A percentile compares a stretch with the other conserved stretches of the same genome.
These are phyloP conservation scores for Ogataea naganishii DNA, from an alignment of 805 yeast species.

Conservation along the genomic window DNA sequence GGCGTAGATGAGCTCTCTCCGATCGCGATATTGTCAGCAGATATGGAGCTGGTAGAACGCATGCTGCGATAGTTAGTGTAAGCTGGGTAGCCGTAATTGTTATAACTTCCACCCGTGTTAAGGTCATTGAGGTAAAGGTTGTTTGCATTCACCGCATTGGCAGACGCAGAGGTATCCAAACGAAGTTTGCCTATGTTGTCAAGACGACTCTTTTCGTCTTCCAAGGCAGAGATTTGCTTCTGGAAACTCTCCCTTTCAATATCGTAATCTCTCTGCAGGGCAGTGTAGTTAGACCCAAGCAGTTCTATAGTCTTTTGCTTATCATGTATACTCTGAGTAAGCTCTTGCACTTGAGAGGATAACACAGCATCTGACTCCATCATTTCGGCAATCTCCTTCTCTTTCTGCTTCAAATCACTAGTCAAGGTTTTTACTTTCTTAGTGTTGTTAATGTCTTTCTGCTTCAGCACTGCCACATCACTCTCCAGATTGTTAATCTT, in stretches of 20 bases:
- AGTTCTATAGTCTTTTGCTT: constrained; percentile 10
- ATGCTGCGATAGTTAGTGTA: no score
- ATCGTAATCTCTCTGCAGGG: constrained; percentile 23
- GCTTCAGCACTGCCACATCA: constrained; percentile 31
- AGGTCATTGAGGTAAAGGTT: constrained; percentile 23
- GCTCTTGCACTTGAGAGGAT: constrained; percentile 8
- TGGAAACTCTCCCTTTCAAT: constrained; percentile 16
- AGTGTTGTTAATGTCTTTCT: constrained; percentile 19
- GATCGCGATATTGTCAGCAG: constrained; percentile 26
- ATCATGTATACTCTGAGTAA: constrained; percentile 6
- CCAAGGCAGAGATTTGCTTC: constrained; percentile 15
- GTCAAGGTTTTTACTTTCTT: constrained; percentile 21
- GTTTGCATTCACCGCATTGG: constrained; percentile 1
- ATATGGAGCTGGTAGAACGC: constrained; percentile 16
- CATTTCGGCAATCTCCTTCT: constrained; percentile 16
- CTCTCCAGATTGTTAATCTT: constrained; percentile 36
- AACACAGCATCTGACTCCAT: constrained; percentile 15
- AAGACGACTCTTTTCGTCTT: constrained; percentile 17
- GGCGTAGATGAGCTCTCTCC: constrained; percentile 46
- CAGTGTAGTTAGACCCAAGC: constrained; percentile 17
- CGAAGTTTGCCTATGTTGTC: constrained; percentile 7
- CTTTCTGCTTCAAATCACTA: constrained; percentile 28
- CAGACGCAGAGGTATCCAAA: constrained; percentile 6
- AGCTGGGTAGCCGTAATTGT: no score
- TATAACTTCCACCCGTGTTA: constrained; percentile 16